phyloP scores from a whole-genome alignment of 225 moss, liverwort and hornwort genomes.

The Sphagnum tenellum region DNA sequence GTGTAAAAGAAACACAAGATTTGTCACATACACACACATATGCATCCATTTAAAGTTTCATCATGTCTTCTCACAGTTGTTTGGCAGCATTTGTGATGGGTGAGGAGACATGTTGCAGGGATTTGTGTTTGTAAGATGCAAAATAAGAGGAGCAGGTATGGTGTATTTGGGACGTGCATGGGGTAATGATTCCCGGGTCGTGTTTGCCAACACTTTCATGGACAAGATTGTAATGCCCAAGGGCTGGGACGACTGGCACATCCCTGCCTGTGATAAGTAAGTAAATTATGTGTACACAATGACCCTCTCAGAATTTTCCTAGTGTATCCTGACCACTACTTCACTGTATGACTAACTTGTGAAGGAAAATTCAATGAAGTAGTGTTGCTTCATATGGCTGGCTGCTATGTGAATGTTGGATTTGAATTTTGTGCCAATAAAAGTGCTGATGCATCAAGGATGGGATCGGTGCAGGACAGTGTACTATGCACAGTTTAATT shows the following conservation, averaged over 20 bases:
- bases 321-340: background rate
- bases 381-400: no score
- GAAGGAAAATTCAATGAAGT: no score
- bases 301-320: background rate
- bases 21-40: no score
- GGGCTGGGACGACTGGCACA: constrained; percentile 41
- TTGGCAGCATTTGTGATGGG: no score
- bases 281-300: background rate
- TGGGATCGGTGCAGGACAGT: constrained; percentile 15
- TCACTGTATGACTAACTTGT: no score
- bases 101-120: constrained; percentile 12
- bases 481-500: constrained; percentile 33
- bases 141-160: constrained; percentile 27
- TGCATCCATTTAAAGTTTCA: no score
- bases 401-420: no score
- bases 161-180: constrained; percentile 37
- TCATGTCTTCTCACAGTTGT: no score
- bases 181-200: constrained; percentile 38
- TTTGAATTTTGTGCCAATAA: no score
- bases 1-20: no score
- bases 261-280: constrained; percentile 28
- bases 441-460: no score
- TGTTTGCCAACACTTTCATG: constrained; percentile 41
- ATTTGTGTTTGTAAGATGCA: constrained; percentile 27
- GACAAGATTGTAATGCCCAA: constrained; percentile 26